Base-by-base conservation (phyloP, 148 eudicot genomes). In the Chenopodium quinoa region DNA sequence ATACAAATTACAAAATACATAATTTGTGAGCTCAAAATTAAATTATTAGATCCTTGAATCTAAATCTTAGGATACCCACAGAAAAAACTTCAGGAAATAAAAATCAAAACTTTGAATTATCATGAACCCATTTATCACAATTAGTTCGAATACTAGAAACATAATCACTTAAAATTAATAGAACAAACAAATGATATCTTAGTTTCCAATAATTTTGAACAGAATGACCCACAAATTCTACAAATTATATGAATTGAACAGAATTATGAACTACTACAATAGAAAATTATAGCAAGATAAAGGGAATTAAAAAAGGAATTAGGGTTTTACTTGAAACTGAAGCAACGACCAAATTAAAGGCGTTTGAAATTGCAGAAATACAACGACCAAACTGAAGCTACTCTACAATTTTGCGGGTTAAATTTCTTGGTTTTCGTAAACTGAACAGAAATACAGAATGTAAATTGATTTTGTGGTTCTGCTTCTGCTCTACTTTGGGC, bases 261-360 rank as follows among this genome's bases (percentile, higher is more conserved):
- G 68, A 82, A 82, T 9, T 32, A 64, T 47, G n/a, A 47, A 67
- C 37, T 2, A 63, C 63, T 58, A 20, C 72, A 76, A 73, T 11
- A 29, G 31, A 23, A 52, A 25, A 72, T 25, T n/a, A 19, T 13
- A 72, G 32, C 27, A 20, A 17, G n/a, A 72, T n/a, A 40, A 46
- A 46, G 11, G 46, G 19, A 69, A 34, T 16, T 69, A 7, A 69
- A 16, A 19, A 73, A 23, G 47, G 20, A 19, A 17, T 14, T 17
- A 73, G 71, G 71, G 10, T 44, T 22, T 40, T 80, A 80, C 82
- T 80, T 40, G 71, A 73, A 60, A 46, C 47, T 62, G 71, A 58
- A 37, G 71, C 14, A 73, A 29, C 12, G 17, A 40, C n/a, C n/a
- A 25, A 74, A 13, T 5, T 25, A 77, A 58, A 23, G 56, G 77